phyloP scores from a whole-genome alignment of 768 basidiomycete species.

The Glaciozyma martinii region DNA sequence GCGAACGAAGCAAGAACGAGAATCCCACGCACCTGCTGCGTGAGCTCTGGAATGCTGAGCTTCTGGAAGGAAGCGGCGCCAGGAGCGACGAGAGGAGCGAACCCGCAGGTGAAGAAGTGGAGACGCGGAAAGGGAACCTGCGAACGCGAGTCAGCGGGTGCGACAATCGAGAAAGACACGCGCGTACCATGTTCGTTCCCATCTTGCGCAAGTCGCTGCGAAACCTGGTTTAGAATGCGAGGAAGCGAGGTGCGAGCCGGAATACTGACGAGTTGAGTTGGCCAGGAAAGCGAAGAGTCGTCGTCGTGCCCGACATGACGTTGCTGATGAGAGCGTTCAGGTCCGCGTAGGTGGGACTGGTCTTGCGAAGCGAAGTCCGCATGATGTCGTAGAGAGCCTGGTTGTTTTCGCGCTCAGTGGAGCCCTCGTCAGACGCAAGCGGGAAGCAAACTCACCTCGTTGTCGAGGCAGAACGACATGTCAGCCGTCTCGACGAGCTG shows the following conservation, averaged over 20 bases:
- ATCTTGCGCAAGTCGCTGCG: conserved; percentile 70
- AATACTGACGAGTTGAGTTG: conserved; percentile 58
- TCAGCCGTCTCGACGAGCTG: conserved; percentile 71
- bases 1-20: not conserved
- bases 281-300: conserved; percentile 79
- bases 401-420: conserved; percentile 37
- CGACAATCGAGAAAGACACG: not conserved
- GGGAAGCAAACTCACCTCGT: conserved; percentile 43
- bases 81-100: conserved; percentile 74
- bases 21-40: conserved; percentile 38
- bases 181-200: conserved; percentile 64
- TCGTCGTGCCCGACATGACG: conserved; percentile 92
- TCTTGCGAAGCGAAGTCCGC: conserved; percentile 36
- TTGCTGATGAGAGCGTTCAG: conserved; percentile 61
- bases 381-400: conserved; percentile 42
- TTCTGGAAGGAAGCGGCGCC: conserved; percentile 55
- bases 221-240: not conserved
- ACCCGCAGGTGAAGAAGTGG: conserved; percentile 93
- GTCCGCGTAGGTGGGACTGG: conserved; percentile 38
- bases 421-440: conserved; percentile 40
- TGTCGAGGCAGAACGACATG: conserved; percentile 62
- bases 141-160: not conserved
- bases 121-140: conserved; percentile 84
- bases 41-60: conserved; percentile 59
- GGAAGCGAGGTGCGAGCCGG: not conserved